Conservation (phyloP, 2,329 filamentous ascomycete species). For the Clarireedia hainanense region DNA sequence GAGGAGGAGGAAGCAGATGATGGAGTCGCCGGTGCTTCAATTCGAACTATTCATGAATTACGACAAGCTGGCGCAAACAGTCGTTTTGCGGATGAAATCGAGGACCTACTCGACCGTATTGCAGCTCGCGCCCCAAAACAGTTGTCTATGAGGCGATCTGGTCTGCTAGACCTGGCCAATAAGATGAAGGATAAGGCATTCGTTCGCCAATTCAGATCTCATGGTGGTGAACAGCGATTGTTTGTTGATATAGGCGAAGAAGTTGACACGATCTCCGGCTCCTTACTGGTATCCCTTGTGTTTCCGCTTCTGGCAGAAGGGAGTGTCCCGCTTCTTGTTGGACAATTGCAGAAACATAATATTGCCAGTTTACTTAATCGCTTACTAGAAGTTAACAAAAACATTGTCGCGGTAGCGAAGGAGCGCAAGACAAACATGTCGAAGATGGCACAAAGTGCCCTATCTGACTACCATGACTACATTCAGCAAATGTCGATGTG, state of each 20-base stretch:
- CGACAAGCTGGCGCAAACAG: conserved; percentile 59
- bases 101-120: conserved; percentile 55
- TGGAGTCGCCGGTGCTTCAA: conserved; percentile 31
- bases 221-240: conserved; percentile 62
- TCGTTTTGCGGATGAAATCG: conserved; percentile 57
- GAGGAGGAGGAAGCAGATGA: conserved; percentile 26
- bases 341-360: conserved; percentile 47
- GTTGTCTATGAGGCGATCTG: conserved; percentile 47
- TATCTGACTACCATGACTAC: conserved; percentile 46
- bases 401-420: conserved; percentile 53
- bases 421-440: conserved; percentile 64
- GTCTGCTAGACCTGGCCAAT: conserved; percentile 50
- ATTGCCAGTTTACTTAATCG: conserved; percentile 46
- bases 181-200: conserved; percentile 57
- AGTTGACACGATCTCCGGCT: conserved; percentile 53
- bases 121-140: conserved; percentile 40
- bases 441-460: conserved; percentile 48
- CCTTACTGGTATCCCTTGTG: conserved; percentile 56
- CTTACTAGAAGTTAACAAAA: conserved; percentile 44
- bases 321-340: conserved; percentile 51
- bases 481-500: conserved; percentile 51
- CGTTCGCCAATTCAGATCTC: conserved; percentile 63
- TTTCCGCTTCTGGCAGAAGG: conserved; percentile 53
- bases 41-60: conserved; percentile 58
- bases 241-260: conserved; percentile 53